phyloP scores from a whole-genome alignment of 495 filamentous ascomycete species.

The Lepidopterella palustris region DNA sequence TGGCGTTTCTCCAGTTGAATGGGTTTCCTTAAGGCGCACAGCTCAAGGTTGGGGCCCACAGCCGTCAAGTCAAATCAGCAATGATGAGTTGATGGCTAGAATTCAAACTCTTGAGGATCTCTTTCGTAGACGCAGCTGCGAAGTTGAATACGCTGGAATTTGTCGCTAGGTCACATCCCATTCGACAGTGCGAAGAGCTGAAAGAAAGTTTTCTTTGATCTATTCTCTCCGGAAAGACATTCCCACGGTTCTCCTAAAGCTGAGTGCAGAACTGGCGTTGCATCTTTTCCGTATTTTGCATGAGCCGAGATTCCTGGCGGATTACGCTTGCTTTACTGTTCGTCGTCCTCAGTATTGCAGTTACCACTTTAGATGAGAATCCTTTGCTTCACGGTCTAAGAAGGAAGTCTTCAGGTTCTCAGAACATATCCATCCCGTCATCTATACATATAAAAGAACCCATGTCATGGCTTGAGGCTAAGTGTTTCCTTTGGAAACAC shows the following conservation, averaged over 20 bases:
- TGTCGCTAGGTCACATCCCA: neutral
- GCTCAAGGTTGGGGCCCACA: neutral
- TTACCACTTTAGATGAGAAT: constrained; percentile 44
- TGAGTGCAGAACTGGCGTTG: neutral
- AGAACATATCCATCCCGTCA: constrained; percentile 41
- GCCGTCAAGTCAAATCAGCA: neutral
- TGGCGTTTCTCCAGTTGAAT: neutral
- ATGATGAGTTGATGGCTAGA: neutral
- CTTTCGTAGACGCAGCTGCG: neutral
- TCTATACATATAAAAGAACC: constrained; percentile 43
- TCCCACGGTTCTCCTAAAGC: neutral
- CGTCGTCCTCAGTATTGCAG: constrained; percentile 40
- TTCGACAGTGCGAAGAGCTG: constrained; percentile 5
- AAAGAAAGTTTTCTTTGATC: constrained; percentile 10
- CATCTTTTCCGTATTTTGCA: constrained; percentile 39
- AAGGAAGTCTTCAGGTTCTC: constrained; percentile 39
- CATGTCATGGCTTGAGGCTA: constrained; percentile 42
- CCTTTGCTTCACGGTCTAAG: constrained; percentile 41
- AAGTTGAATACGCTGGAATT: neutral
- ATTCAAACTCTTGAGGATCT: constrained; percentile 1
- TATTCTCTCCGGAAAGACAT: constrained; percentile 7
- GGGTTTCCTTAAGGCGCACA: neutral
- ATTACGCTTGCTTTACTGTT: constrained; percentile 45
- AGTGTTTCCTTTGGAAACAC: constrained; percentile 42
- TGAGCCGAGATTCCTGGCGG: constrained; percentile 44